A percentile compares a stretch with the other conserved stretches of the same genome.
Evolutionary conservation across 1,284 basidiomycete species (phyloP).

Genomic region (Ustilago hordei): DNA sequence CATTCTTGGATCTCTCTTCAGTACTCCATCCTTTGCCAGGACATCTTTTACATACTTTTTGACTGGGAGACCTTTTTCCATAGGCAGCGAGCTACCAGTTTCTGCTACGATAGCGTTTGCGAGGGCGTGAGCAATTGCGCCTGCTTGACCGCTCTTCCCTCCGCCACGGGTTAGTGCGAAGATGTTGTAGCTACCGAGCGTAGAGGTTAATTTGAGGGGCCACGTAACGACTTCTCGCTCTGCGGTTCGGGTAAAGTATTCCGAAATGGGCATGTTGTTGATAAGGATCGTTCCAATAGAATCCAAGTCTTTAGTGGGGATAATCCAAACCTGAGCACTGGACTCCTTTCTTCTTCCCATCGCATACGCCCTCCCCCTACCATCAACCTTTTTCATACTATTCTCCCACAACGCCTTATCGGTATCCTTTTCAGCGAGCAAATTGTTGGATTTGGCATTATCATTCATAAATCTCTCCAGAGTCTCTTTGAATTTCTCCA

Average conservation of each 20-base stretch:
- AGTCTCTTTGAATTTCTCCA: conserved; percentile 43
- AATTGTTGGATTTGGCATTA: conserved; percentile 33
- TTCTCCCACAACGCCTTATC: conserved; percentile 29
- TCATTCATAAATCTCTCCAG: conserved; percentile 56
- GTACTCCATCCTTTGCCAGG: conserved; percentile 83
- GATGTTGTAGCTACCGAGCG: conserved; percentile 91
- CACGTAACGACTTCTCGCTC: conserved; percentile 85
- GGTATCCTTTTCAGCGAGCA: conserved; percentile 25
- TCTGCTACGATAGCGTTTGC: conserved; percentile 77
- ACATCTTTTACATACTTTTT: conserved; percentile 71
- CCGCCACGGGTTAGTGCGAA: conserved; percentile 90
- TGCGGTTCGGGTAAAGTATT: conserved; percentile 81
- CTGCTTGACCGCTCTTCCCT: conserved; percentile 88
- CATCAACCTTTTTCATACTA: conserved; percentile 34
- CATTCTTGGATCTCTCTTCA: conserved; percentile 93
- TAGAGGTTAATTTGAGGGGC: conserved; percentile 84
- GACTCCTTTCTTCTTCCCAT: conserved; percentile 64
- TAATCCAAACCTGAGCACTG: conserved; percentile 83
- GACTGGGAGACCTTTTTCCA: conserved; percentile 45
- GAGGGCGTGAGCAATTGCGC: conserved; percentile 86
- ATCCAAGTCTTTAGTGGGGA: conserved; percentile 74
- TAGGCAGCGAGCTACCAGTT: conserved; percentile 47
- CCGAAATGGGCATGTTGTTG: conserved; percentile 82
- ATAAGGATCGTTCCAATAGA: conserved; percentile 77
- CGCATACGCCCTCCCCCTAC: conserved; percentile 52